Evolutionary conservation across 2,329 filamentous ascomycete genomes (phyloP).

Genomic region (Leptographium procerum): DNA sequence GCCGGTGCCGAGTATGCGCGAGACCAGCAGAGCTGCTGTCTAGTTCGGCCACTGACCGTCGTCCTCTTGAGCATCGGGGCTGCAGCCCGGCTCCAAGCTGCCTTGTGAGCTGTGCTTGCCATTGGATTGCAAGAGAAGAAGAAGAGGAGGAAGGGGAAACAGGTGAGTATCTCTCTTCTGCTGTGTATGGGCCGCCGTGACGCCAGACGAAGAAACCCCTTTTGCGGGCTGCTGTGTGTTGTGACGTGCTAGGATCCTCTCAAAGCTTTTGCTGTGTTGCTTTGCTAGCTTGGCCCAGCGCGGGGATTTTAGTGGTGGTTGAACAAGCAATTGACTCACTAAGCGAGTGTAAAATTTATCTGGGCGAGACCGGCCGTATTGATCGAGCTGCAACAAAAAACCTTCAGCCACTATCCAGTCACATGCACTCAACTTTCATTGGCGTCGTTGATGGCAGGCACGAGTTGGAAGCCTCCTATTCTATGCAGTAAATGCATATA

Average conservation of each 20-base stretch:
- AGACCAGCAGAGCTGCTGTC: not conserved
- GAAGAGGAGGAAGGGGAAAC: not conserved
- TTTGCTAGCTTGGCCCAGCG: too few relatives aligned
- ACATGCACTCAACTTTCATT: not conserved
- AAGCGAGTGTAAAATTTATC: not conserved
- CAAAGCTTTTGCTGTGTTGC: too few relatives aligned
- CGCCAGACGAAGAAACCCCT: not conserved
- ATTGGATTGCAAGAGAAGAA: not conserved
- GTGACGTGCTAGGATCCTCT: not conserved
- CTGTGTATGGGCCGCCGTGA: not conserved
- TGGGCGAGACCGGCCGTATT: not conserved
- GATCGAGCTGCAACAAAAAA: not conserved
- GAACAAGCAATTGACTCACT: not conserved
- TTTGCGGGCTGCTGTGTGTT: not conserved
- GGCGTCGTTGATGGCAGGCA: not conserved
- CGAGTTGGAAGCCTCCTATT: not conserved
- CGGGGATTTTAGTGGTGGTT: not conserved
- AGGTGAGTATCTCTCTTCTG: not conserved
- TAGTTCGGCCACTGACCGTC: not conserved
- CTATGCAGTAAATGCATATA: not conserved
- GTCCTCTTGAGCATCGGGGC: not conserved
- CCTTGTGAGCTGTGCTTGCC: not conserved
- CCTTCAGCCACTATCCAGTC: not conserved
- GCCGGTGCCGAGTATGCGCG: slow-evolving; percentile 45
- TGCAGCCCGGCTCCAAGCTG: not conserved